Evolutionary conservation across 257 asterid species (phyloP), one percentile per base, ranked within the genome.

Genomic region (Solanum virginianum): DNA sequence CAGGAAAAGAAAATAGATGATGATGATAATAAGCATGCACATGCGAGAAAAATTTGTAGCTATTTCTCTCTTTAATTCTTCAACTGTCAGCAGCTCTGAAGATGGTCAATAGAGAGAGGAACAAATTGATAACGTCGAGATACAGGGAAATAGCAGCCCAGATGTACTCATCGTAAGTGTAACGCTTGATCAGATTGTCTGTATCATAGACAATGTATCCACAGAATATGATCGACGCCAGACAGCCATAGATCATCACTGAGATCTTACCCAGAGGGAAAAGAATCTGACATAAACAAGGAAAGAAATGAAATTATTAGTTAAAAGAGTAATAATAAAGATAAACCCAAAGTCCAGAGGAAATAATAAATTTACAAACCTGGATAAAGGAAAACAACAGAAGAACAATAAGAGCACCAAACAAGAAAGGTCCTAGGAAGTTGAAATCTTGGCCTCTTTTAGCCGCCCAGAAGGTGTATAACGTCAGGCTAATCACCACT

Each of bases 391-490:
- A 22, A 84, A 92, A 90, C 53, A 88, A 11, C 24, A 86, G 0
- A 18, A 92, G 87, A 32, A 89, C 88, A 79, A 91, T 4, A 26
- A 91, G 17, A 82, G 90, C 86, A 56, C 92, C 92, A 4, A 86
- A 77, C 85, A 89, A 47, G 83, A 92, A 93, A 14, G 96, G 96
- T 1, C 74, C 87, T 0, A 94, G 87, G 89, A 91, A 94, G 72
- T 60, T 82, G 87, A 92, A 93, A 63, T 91, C 95, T 0, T 91
- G 91, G 85, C 96, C 97, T 84, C 90, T 91, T 83, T 51, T 91
- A 12, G 96, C 92, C 0, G 98, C 97, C 98, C 96, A 93, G 89
- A 93, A 93, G 80, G 97, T 92, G 93, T 91, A 94, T 32, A 88
- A 41, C 13, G 92, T 91, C 49, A 94, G 96, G 81, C 90, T 80